A percentile compares a stretch with the other conserved stretches of the same genome.
Conservation (phyloP, 495 filamentous ascomycete genomes). For the Zalerion maritima region DNA sequence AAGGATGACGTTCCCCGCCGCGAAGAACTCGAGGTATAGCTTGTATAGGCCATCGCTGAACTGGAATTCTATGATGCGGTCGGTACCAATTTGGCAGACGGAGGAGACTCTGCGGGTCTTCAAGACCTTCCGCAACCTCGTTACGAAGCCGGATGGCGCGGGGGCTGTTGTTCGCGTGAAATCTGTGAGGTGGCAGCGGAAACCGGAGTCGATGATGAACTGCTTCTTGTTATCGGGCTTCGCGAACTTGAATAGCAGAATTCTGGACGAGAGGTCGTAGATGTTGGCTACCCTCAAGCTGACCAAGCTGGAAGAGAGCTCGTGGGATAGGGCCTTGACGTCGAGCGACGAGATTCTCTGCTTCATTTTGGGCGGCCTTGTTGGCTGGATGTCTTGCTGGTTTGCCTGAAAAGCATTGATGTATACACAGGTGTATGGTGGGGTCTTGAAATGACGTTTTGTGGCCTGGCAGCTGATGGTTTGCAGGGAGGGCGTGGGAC, state of each 20-base stretch:
- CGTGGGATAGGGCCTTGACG: conserved; percentile 83
- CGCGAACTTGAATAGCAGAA: conserved; percentile 85
- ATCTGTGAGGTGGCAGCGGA: conserved; percentile 84
- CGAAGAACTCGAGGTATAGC: conserved; percentile 90
- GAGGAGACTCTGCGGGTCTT: conserved; percentile 73
- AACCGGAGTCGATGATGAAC: conserved; percentile 84
- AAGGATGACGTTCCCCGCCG: conserved; percentile 85
- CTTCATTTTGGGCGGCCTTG: conserved; percentile 89
- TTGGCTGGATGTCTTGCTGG: too few relatives aligned
- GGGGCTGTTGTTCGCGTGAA: conserved; percentile 76
- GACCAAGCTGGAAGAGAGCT: conserved; percentile 62
- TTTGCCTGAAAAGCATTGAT: too few relatives aligned
- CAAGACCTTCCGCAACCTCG: conserved; percentile 69
- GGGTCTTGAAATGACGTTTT: too few relatives aligned
- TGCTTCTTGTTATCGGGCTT: conserved; percentile 78
- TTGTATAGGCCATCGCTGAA: conserved; percentile 85
- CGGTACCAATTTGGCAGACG: conserved; percentile 76
- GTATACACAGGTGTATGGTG: too few relatives aligned
- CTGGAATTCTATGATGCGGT: conserved; percentile 80
- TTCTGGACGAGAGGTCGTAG: conserved; percentile 88
- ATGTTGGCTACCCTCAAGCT: conserved; percentile 77
- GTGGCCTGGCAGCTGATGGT: too few relatives aligned
- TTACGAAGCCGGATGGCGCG: conserved; percentile 70
- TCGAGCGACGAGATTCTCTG: conserved; percentile 92
- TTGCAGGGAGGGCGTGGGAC: too few relatives aligned